phyloP scores from a whole-genome alignment of 2,329 filamentous ascomycete species.

The Colletotrichum tabaci region DNA sequence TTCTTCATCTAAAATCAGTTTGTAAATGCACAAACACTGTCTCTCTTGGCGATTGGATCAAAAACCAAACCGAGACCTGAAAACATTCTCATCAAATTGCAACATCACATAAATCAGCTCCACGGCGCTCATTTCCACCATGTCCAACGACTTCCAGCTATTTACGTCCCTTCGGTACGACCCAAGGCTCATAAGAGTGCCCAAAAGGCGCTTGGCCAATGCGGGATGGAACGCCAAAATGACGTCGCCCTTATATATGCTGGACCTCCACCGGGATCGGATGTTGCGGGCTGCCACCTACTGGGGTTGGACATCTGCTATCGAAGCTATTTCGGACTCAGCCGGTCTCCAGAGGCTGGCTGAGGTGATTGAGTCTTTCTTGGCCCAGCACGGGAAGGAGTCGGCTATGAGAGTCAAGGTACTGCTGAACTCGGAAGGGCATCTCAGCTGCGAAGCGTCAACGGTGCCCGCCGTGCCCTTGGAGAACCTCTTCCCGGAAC shows the following conservation, averaged over 20 bases:
- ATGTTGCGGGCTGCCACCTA: slow-evolving; percentile 75
- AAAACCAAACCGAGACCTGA: too few relatives aligned
- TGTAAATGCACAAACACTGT: background rate
- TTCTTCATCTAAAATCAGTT: background rate
- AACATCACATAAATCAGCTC: background rate
- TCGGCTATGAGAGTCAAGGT: slow-evolving; percentile 68
- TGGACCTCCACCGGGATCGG: slow-evolving; percentile 83
- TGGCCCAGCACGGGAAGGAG: slow-evolving; percentile 49
- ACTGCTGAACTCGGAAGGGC: slow-evolving; percentile 65
- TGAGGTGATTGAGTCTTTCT: slow-evolving; percentile 50
- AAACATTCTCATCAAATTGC: background rate
- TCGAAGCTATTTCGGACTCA: slow-evolving; percentile 61
- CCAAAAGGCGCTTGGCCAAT: slow-evolving; percentile 54
- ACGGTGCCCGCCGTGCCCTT: slow-evolving; percentile 54
- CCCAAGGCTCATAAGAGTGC: slow-evolving; percentile 64
- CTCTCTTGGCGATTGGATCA: background rate
- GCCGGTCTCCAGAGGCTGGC: slow-evolving; percentile 60
- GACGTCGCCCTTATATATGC: slow-evolving; percentile 81
- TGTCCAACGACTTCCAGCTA: slow-evolving; percentile 68
- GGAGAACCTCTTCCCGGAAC: slow-evolving; percentile 70
- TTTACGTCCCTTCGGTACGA: slow-evolving; percentile 84
- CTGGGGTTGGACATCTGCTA: slow-evolving; percentile 68
- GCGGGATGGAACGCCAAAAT: slow-evolving; percentile 68
- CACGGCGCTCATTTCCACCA: slow-evolving; percentile 41
- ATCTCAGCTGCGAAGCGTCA: slow-evolving; percentile 54